These are phyloP conservation scores for Aspergillus quadricinctus DNA, from an alignment of 2,329 filamentous ascomycete genomes.

Conservation along the genomic window DNA sequence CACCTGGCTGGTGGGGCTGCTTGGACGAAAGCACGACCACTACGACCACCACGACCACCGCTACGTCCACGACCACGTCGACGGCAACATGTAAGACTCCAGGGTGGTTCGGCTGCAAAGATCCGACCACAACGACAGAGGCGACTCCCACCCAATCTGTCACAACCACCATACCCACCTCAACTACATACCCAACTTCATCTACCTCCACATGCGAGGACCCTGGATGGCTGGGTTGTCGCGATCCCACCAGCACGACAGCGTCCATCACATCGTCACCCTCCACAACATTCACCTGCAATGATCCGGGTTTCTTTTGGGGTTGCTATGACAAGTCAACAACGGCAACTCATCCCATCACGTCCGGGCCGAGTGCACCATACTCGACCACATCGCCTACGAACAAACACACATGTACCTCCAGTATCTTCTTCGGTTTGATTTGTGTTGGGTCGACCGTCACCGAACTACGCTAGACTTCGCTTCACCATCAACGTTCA, in stretches of 20 bases:
- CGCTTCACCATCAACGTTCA: background rate
- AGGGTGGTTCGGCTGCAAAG: slow-evolving; percentile 39
- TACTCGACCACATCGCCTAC: slow-evolving; percentile 16
- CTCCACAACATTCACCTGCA: slow-evolving; percentile 33
- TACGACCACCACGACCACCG: slow-evolving; percentile 24
- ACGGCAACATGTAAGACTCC: slow-evolving; percentile 34
- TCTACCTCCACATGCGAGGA: slow-evolving; percentile 20
- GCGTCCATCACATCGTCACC: slow-evolving; percentile 11
- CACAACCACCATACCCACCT: slow-evolving; percentile 12
- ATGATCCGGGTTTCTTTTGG: slow-evolving; percentile 54
- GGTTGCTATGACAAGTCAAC: slow-evolving; percentile 48
- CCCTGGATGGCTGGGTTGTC: slow-evolving; percentile 35
- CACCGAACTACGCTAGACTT: background rate
- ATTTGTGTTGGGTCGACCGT: slow-evolving; percentile 14
- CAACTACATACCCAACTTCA: slow-evolving; percentile 9
- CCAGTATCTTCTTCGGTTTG: slow-evolving; percentile 22
- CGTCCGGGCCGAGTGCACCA: slow-evolving; percentile 23
- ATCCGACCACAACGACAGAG: slow-evolving; percentile 27
- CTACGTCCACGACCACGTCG: slow-evolving; percentile 25
- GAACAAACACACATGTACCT: slow-evolving; percentile 23
- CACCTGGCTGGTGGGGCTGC: slow-evolving; percentile 43
- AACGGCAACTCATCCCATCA: slow-evolving; percentile 27
- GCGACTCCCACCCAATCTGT: slow-evolving; percentile 14
- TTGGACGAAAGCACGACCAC: slow-evolving; percentile 32
- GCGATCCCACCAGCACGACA: slow-evolving; percentile 21